phyloP scores from a whole-genome alignment of 805 yeast genomes.

The Cyberlindnera mississippiensis region DNA sequence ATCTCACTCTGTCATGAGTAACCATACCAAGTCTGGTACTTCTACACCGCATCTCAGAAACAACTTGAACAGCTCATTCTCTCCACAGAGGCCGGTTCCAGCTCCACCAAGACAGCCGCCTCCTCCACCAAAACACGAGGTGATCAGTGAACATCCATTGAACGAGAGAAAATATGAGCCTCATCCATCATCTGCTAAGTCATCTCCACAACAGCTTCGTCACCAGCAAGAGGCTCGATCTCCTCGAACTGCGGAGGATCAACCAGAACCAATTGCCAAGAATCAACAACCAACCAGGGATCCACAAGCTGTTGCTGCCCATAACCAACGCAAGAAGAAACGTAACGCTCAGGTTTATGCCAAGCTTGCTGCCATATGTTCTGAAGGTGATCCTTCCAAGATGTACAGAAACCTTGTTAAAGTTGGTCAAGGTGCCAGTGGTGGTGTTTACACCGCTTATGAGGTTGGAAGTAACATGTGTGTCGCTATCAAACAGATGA shows the following conservation, averaged over 20 bases:
- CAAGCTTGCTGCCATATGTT: slow-evolving; percentile 70
- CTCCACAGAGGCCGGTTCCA: slow-evolving; percentile 26
- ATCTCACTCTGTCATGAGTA: slow-evolving; percentile 15
- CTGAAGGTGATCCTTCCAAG: slow-evolving; percentile 78
- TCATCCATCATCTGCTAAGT: background rate
- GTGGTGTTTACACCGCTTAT: slow-evolving; percentile 91
- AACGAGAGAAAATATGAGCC: slow-evolving; percentile 13
- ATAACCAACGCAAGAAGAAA: slow-evolving; percentile 68
- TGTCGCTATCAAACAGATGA: slow-evolving; percentile 97
- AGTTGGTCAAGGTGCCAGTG: slow-evolving; percentile 98
- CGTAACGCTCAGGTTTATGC: slow-evolving; percentile 69
- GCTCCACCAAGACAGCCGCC: slow-evolving; percentile 29
- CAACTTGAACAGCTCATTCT: slow-evolving; percentile 12
- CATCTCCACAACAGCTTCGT: slow-evolving; percentile 5
- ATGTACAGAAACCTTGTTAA: slow-evolving; percentile 67
- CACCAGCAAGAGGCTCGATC: background rate
- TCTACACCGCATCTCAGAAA: slow-evolving; percentile 18
- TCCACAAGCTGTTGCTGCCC: slow-evolving; percentile 47
- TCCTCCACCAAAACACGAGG: slow-evolving; percentile 23
- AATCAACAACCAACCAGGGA: slow-evolving; percentile 44
- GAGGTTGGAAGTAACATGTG: slow-evolving; percentile 48
- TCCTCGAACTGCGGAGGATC: slow-evolving; percentile 4
- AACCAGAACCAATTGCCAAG: slow-evolving; percentile 32
- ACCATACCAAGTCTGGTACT: slow-evolving; percentile 17
- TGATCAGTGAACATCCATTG: slow-evolving; percentile 15